These are phyloP conservation scores for Deuterostichococcus epilithicus DNA, from an alignment of 139 green algal genomes.

Conservation along the genomic window DNA sequence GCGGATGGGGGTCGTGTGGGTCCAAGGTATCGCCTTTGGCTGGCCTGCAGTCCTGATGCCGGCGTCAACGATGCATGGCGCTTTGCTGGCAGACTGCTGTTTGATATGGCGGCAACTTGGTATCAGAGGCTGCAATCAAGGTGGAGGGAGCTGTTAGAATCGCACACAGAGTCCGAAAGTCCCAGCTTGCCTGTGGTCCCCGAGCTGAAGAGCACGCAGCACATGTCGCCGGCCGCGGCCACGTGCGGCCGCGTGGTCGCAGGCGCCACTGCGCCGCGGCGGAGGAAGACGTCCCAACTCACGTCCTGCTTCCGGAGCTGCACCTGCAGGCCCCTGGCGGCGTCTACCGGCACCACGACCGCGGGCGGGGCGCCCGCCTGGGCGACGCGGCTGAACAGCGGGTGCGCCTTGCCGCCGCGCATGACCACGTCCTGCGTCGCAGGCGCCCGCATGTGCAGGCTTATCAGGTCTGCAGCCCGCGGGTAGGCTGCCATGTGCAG, in stretches of 20 bases:
- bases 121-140: too few relatives aligned
- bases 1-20: constrained; percentile 76
- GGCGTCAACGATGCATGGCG: not conserved
- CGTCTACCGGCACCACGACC: constrained; percentile 22
- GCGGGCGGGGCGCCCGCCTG: constrained; percentile 17
- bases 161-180: too few relatives aligned
- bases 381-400: constrained; percentile 68
- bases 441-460: not conserved
- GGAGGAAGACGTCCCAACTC: constrained; percentile 52
- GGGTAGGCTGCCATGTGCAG: too few relatives aligned
- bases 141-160: too few relatives aligned
- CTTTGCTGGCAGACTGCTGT: not conserved
- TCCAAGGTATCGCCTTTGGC: constrained; percentile 94
- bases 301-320: constrained; percentile 36
- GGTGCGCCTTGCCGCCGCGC: constrained; percentile 63
- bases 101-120: too few relatives aligned
- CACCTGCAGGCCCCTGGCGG: constrained; percentile 16
- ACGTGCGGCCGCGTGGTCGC: constrained; percentile 27
- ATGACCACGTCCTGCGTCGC: constrained; percentile 65
- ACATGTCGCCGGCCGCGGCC: constrained; percentile 34
- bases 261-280: not conserved
- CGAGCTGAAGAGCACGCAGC: constrained; percentile 89
- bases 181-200: constrained; percentile 73
- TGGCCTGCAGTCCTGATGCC: constrained; percentile 42
- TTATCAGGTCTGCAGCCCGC: not conserved